Base-by-base conservation (phyloP, 441 rosid genomes). In the Aleurites moluccanus region DNA sequence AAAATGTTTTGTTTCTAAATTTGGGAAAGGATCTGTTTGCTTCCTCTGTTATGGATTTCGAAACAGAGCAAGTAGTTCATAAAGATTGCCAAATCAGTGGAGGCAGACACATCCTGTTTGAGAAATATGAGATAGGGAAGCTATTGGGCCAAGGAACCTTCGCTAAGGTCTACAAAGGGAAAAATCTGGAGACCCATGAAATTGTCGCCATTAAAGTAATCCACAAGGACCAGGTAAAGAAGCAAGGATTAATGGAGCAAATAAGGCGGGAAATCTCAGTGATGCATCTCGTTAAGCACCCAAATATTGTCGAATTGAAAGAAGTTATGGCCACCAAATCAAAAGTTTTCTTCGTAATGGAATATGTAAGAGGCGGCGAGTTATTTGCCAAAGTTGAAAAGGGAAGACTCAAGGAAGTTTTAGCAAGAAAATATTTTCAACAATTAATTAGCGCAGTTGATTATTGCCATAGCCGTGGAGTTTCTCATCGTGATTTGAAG, bases 321-420 rank as follows among this genome's bases (percentile, higher is more conserved):
- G 91, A 88, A 79, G 91, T 86, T 6, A 78, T 88, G 87, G 91
- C 91, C 1, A 86, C 87, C n/a, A 73, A 78, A 64, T 49, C 79
- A 4, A 85, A 70, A 61, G 74, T 88, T 63, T 86, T 69, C 64
- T 85, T 88, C 30, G 84, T 80, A 0, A 85, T 88, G 88, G 91
- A 88, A 38, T 86, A 81, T 5, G 86, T 85, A 2, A 80, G 75
- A 61, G 91, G 91, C 0, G 89, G 91, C 6, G 89, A 86, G 71
- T 76, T 88, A 44, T 86, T 88, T 35, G 85, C 81, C 10, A 88
- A 86, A 74, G 84, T 88, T 0, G 78, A 33, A 4, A 77, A 74
- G 13, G 91, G 91, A 3, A 85, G 67, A 56, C 70, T 88, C 13
- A 80, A 78, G 73, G 91, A 88, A 69, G 88, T 86, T 35, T 33